Percentiles rank a stretch among this genome's conserved stretches.
phyloP scores from a whole-genome alignment of 78 protist genomes.

The slime mould (Dictyostelium discoideum) region DNA sequence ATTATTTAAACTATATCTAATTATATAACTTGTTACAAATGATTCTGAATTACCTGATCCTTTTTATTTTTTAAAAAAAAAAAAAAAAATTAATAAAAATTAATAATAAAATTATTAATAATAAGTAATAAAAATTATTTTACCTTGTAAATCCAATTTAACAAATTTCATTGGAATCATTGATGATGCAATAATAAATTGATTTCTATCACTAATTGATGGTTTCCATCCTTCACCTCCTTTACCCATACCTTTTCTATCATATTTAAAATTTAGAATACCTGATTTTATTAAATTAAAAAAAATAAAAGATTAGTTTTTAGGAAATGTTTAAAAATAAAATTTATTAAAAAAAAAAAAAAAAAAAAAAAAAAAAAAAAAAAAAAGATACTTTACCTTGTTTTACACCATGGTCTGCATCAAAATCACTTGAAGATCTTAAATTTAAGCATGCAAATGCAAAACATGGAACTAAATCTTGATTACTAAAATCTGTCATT shows the following conservation, averaged over 20 bases:
- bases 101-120: no score
- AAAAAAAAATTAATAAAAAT: no score
- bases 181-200: background rate
- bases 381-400: background rate
- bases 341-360: background rate
- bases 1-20: conserved; percentile 22
- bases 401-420: conserved; percentile 23
- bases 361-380: background rate
- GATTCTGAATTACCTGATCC: background rate
- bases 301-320: background rate
- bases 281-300: background rate
- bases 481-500: background rate
- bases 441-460: background rate
- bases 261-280: background rate
- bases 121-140: no score
- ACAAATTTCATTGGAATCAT: background rate
- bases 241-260: background rate
- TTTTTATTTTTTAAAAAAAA: background rate
- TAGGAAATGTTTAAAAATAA: background rate
- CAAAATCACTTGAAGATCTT: background rate
- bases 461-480: background rate
- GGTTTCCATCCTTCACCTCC: conserved; percentile 1
- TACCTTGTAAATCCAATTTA: background rate
- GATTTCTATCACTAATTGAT: background rate
- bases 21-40: conserved; percentile 2